Base-by-base conservation (phyloP, 225 moss, liverwort and hornwort genomes). In the Straminergon stramineum region DNA sequence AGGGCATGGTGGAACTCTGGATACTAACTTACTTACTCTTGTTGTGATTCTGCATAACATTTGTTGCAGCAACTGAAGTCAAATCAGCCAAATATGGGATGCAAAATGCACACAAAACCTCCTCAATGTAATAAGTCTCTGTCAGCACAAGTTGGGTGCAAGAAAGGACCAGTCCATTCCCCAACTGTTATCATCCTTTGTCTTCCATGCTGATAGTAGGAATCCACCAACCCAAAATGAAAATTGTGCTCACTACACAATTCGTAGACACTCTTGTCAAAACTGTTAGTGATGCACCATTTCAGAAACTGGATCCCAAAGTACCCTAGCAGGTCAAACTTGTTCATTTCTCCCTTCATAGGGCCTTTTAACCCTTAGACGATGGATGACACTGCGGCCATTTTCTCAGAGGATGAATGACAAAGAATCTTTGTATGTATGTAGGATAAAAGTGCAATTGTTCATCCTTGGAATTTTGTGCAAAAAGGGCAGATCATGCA, bases 141-240 rank as follows among this genome's bases (percentile, higher is more conserved):
- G 87, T 90, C 87, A 84, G 84, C 78, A 75, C 87, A 39, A 87
- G 71, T 87, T 79, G 35, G 90, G 69, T 90, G 90, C 79, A 90
- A 90, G 90, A 90, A 90, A 87, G 84, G 87, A 90, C 90, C 78
- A 17, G 75, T 82, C 81, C 82, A 65, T 37, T 75, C 43, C 75
- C 75, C 74, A 70, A 69, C 79, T 0, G 22, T n/a, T 90, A 13
- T 64, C 86, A 82, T 81, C 71, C 43, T 37, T 6, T 17, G 56
- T 35, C 75, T 90, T 90, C 86, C 90, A 75, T 82, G 75, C 86
- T 90, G 86, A 87, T 24, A 24, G 82, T 7, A 90, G 75, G 67
- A 87, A 81, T 32, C 73, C 87, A 90, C 90, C 87, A 90, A 87
- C 90, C 87, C 16, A 21, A 82, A 90, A 90, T 87, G 87, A 53